These are phyloP conservation scores for Fusarium stilboides DNA, from an alignment of 2,329 filamentous ascomycete species.

Conservation along the genomic window DNA sequence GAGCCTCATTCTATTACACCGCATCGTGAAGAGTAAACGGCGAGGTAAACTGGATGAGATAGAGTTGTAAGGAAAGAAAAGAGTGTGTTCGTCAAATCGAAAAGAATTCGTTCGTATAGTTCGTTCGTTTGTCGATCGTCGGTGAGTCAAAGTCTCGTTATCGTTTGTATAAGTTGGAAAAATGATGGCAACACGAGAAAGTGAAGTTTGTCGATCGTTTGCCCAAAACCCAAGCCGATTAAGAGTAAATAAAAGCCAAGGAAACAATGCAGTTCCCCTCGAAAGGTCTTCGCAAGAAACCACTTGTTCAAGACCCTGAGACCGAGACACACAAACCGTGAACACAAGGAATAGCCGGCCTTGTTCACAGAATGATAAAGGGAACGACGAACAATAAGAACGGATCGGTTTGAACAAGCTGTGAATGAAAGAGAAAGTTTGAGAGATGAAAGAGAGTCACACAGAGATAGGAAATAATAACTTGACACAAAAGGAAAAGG, in stretches of 20 bases:
- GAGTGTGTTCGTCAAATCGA: slow-evolving; percentile 16
- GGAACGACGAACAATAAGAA: slow-evolving; percentile 22
- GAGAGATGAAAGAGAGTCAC: slow-evolving; percentile 30
- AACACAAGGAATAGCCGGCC: slow-evolving; percentile 22
- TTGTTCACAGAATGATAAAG: slow-evolving; percentile 31
- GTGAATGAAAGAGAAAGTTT: slow-evolving; percentile 23
- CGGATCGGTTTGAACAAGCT: slow-evolving; percentile 17
- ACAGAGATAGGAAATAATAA: slow-evolving; percentile 30
- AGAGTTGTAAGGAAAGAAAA: slow-evolving; percentile 10
- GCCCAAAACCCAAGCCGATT: slow-evolving; percentile 27
- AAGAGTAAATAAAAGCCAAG: slow-evolving; percentile 19
- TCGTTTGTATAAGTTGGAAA: slow-evolving; percentile 9
- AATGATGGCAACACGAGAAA: slow-evolving; percentile 18
- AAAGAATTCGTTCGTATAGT: slow-evolving; percentile 23
- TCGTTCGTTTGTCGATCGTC: slow-evolving; percentile 28
- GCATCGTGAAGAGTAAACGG: slow-evolving; percentile 40
- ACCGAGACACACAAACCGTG: slow-evolving; percentile 24
- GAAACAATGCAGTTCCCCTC: slow-evolving; percentile 3
- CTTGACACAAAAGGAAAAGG: slow-evolving; percentile 34
- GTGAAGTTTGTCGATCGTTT: slow-evolving; percentile 22
- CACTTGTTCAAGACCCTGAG: slow-evolving; percentile 34
- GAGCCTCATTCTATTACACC: slow-evolving; percentile 37
- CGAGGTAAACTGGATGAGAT: not conserved
- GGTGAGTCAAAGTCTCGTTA: slow-evolving; percentile 31
- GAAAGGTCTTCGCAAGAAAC: slow-evolving; percentile 25